Evolutionary conservation across 139 green algal genomes (phyloP).

Genomic region (Coccomyxa sp.): DNA sequence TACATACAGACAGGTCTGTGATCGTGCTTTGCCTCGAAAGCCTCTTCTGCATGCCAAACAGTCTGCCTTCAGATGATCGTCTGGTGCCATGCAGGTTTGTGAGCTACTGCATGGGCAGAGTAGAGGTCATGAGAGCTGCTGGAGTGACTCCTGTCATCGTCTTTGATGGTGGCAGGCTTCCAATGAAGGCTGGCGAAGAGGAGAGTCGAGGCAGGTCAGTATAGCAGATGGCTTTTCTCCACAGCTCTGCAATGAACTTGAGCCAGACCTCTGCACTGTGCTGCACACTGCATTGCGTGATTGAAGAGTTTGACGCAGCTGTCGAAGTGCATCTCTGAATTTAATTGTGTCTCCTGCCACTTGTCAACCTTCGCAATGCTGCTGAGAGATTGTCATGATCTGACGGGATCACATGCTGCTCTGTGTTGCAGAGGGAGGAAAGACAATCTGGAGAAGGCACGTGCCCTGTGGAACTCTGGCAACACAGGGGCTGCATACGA

Average conservation of each 20-base stretch:
- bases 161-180: constrained; percentile 91
- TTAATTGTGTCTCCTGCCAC: not conserved
- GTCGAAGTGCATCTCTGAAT: not conserved
- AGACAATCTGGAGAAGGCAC: constrained; percentile 53
- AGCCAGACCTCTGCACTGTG: too few species aligned
- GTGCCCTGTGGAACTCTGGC: constrained; percentile 49
- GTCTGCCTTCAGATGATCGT: too few species aligned
- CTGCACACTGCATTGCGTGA: too few species aligned
- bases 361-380: not conserved
- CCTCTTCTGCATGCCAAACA: too few species aligned
- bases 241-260: too few species aligned
- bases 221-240: not conserved
- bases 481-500: constrained; percentile 79
- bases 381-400: too few species aligned
- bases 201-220: constrained; percentile 42
- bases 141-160: constrained; percentile 85
- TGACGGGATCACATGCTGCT: too few species aligned
- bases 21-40: not conserved
- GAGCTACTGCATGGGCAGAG: constrained; percentile 78
- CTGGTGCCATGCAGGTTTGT: constrained; percentile 88
- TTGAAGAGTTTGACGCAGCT: too few species aligned
- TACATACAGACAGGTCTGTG: constrained; percentile 63
- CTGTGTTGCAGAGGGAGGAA: constrained; percentile 39
- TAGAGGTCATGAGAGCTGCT: constrained; percentile 67
- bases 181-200: constrained; percentile 89